Evolutionary conservation across 1,139 yeast species (phyloP), one percentile per base, ranked within the genome.

Genomic region (Suhomyces ambrosiae): DNA sequence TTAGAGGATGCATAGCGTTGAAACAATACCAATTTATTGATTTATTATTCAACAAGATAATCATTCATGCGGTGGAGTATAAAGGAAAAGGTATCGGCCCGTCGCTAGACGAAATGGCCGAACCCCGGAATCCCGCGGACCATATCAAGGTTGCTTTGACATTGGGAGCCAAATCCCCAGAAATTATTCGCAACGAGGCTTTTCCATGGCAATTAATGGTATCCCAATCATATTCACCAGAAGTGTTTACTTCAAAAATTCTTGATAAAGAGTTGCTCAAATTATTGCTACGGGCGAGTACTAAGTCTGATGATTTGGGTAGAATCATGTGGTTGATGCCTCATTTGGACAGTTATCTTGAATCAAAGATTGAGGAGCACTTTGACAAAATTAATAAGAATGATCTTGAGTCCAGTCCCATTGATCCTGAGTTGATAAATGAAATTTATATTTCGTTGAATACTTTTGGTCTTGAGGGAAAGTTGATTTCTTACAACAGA

Each of bases 291-390:
- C 46, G 50, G 18, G 61, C 63, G 2, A 56, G 65, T 32, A 40
- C 52, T 7, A 46, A 50, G 22, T 56, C 67, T 3, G 56, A 57
- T 23, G 74, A 68, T 44, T 41, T 60, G 38, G 74, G 73, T 3
- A 46, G 74, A 29, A 44, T 66, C 18, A 55, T 66, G 60, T 68
- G 74, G 74, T 38, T 68, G 11, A 50, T 64, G 18, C 73, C 71
- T 2, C 63, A 63, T 45, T 50, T 68, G 36, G 73, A 68, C 41
- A 45, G 47, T n/a, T 66, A 49, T 34, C 38, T 68, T 4, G 44
- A 44, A 16, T 15, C 21, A 1, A 37, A 43, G 21, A 22, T 46
- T 5, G 34, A 18, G 4, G 22, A 30, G 15, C 45, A 51, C 34
- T 13, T 48, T 16, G 37, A 38, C 5, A 30, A 33, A 7, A 32